Conservation (phyloP, 805 yeast species). For the Ogataea methylovora region DNA sequence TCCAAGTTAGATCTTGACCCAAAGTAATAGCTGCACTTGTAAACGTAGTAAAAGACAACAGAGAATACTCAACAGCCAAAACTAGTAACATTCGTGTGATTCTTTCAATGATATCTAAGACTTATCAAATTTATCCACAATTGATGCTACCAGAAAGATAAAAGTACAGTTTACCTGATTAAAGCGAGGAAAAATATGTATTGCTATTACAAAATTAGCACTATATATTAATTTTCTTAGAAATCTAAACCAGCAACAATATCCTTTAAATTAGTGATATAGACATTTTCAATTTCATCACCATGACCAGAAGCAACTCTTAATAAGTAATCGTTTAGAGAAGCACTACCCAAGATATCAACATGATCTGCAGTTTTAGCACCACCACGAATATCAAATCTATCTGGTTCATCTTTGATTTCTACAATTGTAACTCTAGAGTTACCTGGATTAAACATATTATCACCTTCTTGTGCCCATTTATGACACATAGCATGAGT, state of each 20-base stretch:
- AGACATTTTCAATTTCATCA: conserved; percentile 50
- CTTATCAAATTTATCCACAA: too few species aligned
- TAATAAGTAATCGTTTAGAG: conserved; percentile 77
- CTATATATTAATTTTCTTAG: conserved; percentile 2
- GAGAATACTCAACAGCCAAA: too few species aligned
- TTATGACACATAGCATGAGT: conserved; percentile 89
- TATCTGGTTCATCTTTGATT: conserved; percentile 86
- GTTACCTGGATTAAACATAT: conserved; percentile 74
- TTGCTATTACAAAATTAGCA: neutral
- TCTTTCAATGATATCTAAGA: too few species aligned
- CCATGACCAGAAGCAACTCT: conserved; percentile 81
- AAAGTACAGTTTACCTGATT: too few species aligned
- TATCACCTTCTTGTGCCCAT: conserved; percentile 57
- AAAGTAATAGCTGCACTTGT: too few species aligned
- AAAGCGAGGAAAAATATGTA: too few species aligned
- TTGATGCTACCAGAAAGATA: too few species aligned
- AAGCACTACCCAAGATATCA: conserved; percentile 90
- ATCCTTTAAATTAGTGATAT: conserved; percentile 49
- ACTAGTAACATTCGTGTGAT: too few species aligned
- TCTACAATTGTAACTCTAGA: conserved; percentile 75
- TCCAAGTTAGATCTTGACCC: too few species aligned
- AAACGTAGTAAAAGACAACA: too few species aligned
- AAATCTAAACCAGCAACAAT: conserved; percentile 56
- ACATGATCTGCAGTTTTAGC: conserved; percentile 98
- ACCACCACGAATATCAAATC: conserved; percentile 94